Percentiles rank a stretch among this genome's conserved stretches.
Conservation (phyloP, 768 basidiomycete species). For the Pholiota microspora region DNA sequence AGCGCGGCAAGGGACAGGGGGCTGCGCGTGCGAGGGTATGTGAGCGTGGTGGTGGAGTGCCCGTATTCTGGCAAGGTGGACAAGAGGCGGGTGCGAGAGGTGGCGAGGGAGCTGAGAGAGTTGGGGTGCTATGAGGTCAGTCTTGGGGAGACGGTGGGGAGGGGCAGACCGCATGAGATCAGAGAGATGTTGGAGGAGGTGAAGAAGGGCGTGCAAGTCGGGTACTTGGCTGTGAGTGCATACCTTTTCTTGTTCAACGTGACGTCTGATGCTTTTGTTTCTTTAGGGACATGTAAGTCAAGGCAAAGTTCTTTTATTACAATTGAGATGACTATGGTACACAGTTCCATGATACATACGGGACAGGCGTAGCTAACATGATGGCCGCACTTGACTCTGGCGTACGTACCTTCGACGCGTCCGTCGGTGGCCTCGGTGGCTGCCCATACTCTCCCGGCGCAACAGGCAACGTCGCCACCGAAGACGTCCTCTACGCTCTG, state of each 20-base stretch:
- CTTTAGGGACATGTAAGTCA: conserved; percentile 56
- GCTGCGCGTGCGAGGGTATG: conserved; percentile 78
- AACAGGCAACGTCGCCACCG: conserved; percentile 93
- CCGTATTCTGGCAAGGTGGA: conserved; percentile 84
- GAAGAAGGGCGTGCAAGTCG: conserved; percentile 55
- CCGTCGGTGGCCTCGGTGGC: conserved; percentile 88
- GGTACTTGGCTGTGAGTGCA: conserved; percentile 64
- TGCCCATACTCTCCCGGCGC: conserved; percentile 97
- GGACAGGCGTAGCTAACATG: conserved; percentile 78
- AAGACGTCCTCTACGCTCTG: conserved; percentile 86
- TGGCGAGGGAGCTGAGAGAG: conserved; percentile 67
- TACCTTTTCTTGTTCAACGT: no score
- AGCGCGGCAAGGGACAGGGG: conserved; percentile 56
- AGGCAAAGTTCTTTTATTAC: no score
- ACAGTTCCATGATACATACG: conserved; percentile 90
- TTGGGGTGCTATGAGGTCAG: conserved; percentile 97
- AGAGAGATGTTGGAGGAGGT: conserved; percentile 70
- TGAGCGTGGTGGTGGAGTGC: conserved; percentile 80
- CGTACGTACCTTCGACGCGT: conserved; percentile 77
- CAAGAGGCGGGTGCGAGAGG: conserved; percentile 58
- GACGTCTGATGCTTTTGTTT: no score
- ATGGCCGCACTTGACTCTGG: conserved; percentile 70
- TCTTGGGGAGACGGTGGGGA: conserved; percentile 89
- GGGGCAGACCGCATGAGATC: conserved; percentile 72
- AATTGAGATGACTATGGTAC: no score